Percentiles rank a stretch among this genome's conserved stretches.
Conservation (phyloP, 805 yeast species). For the Candida nanaspora region DNA sequence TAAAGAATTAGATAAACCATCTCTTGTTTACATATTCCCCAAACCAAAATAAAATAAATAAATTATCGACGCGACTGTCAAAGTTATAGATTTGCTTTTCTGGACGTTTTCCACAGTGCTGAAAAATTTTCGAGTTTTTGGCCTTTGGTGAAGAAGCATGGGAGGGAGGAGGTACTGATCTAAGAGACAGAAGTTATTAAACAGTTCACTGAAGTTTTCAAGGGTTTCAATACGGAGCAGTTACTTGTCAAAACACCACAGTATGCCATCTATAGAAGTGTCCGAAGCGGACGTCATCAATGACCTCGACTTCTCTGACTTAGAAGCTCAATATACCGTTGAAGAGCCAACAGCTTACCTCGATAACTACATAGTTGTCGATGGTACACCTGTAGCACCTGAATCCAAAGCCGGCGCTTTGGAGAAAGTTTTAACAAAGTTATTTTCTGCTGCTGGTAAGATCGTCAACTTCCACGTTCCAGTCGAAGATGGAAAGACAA, state of each 20-base stretch:
- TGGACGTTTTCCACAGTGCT: not conserved
- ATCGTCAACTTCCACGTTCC: conserved; percentile 83
- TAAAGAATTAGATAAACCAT: too few relatives aligned
- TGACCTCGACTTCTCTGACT: conserved; percentile 74
- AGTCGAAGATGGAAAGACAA: conserved; percentile 66
- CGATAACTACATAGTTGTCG: conserved; percentile 78
- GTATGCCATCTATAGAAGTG: conserved; percentile 13
- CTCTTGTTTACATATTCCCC: too few relatives aligned
- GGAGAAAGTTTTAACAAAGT: conserved; percentile 76
- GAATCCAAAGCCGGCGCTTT: conserved; percentile 79
- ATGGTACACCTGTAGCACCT: conserved; percentile 95
- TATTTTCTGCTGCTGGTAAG: conserved; percentile 71
- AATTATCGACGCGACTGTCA: too few relatives aligned
- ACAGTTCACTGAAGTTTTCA: too few relatives aligned
- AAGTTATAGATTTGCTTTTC: too few relatives aligned
- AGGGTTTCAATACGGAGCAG: too few relatives aligned
- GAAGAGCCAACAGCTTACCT: conserved; percentile 49
- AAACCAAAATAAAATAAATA: too few relatives aligned
- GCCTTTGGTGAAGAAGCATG: not conserved
- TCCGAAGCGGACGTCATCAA: conserved; percentile 31
- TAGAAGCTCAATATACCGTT: conserved; percentile 69
- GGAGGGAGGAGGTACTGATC: not conserved
- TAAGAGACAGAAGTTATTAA: too few relatives aligned
- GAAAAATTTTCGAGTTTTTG: not conserved
- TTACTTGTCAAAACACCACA: not conserved